A percentile compares a stretch with the other conserved stretches of the same genome.
Conservation (phyloP, 2,329 filamentous ascomycete species). For the Penicillium concentricum region DNA sequence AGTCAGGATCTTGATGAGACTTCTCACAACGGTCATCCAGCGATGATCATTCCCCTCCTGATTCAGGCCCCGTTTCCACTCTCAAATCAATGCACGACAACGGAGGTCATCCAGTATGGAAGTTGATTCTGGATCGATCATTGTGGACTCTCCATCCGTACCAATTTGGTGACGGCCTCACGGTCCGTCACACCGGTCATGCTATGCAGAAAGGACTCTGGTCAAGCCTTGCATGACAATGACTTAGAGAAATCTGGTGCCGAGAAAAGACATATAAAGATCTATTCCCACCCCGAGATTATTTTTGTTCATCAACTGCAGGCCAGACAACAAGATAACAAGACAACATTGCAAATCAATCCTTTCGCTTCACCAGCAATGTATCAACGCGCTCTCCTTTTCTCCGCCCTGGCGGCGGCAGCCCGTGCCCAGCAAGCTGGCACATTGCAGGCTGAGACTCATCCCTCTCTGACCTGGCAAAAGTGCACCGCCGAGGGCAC, state of each 20-base stretch:
- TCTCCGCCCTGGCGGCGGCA: conserved; percentile 28
- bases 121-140: conserved; percentile 11
- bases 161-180: conserved; percentile 19
- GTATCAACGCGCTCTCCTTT: conserved; percentile 32
- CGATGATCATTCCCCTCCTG: conserved; percentile 20
- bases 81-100: conserved; percentile 14
- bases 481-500: conserved; percentile 52
- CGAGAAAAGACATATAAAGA: conserved; percentile 23
- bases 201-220: conserved; percentile 9
- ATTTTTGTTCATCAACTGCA: conserved; percentile 22
- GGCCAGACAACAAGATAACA: conserved; percentile 24
- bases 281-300: not conserved
- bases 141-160: conserved; percentile 4
- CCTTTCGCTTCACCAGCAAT: conserved; percentile 17
- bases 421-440: conserved; percentile 34
- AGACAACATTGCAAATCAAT: conserved; percentile 3
- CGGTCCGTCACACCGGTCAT: conserved; percentile 10
- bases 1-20: conserved; percentile 1
- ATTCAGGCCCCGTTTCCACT: conserved; percentile 14
- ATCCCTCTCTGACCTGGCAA: conserved; percentile 56
- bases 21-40: not conserved
- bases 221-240: conserved; percentile 3
- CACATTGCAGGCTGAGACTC: conserved; percentile 33
- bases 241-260: not conserved
- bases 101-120: conserved; percentile 14